Base-by-base conservation (phyloP, 169 alveolate genomes). In the Perkinsus olseni region DNA sequence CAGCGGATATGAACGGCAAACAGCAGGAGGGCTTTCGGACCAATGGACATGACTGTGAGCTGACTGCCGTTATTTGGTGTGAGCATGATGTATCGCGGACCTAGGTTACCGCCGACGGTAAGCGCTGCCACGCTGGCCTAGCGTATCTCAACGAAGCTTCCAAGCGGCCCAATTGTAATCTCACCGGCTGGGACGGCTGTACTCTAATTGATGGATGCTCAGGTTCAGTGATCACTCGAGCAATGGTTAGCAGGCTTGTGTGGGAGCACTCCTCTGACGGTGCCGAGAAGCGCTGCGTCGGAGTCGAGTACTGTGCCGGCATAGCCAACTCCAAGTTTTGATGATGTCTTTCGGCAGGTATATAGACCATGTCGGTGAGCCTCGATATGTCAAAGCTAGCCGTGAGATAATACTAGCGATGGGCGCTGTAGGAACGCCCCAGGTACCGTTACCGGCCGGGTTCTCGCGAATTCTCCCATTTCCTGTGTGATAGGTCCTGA, bases 361-460 rank as follows among this genome's bases (percentile, higher is more conserved):
- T 28, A 62, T 62, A 4, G 82, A 62, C 31, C 82, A 62, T 24
- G 82, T 62, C 38, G 92, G 92, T 8, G 92, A 91, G 13, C 39
- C 37, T 10, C 50, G 48, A 3, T 28, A 34, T 10, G 21, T 91
- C 24, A 39, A n/a, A 31, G 94, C 95, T 0, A 50, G 48, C 39
- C 45, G 91, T 4, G 95, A 94, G 39, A 94, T 94, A 0, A 92
- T 94, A 11, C 13, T 94, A 0, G 74, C 92, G 37, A 92, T 48
- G 62, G 95, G 95, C 34, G 94, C 95, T 3, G 92, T 92, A 21
- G 91, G 93, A 0, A 92, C 95, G 24, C 94, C 95, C 24, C 38
- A 92, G 38, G 74, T 94, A n/a, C 28, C 1, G 10, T 62, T 28
- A 45, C 62, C 50, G 50, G 3, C 11, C 31, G 1, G 34, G 28